Conservation (phyloP, 257 asterid genomes). For the Ilex aquifolium region DNA sequence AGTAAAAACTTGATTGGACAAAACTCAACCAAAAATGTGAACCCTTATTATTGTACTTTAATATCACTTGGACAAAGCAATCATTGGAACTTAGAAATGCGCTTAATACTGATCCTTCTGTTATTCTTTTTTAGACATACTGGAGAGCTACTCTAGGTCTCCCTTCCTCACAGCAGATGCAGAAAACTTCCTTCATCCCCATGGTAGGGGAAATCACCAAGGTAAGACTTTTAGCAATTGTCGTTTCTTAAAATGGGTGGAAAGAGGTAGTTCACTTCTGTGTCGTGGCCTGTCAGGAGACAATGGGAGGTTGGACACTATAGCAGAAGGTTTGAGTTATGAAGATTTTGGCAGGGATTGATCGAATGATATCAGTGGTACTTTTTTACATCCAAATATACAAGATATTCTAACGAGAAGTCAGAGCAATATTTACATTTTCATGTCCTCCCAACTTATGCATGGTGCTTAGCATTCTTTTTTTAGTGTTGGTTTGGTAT, state of each 20-base stretch:
- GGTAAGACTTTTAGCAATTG: slow-evolving; percentile 4
- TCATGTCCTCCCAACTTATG: no score
- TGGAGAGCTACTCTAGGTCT: slow-evolving; percentile 58
- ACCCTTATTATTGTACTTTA: no score
- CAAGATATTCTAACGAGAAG: no score
- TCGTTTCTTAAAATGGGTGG: neutral
- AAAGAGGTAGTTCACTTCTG: slow-evolving; percentile 9
- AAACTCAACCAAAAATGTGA: no score
- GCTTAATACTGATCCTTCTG: slow-evolving; percentile 8
- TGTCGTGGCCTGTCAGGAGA: slow-evolving; percentile 38
- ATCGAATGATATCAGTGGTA: slow-evolving; percentile 22
- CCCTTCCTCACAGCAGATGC: slow-evolving; percentile 45
- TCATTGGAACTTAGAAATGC: no score
- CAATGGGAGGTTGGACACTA: slow-evolving; percentile 46
- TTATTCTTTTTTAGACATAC: slow-evolving; percentile 41
- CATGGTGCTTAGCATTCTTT: neutral
- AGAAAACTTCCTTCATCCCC: slow-evolving; percentile 50
- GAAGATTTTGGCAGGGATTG: slow-evolving; percentile 48
- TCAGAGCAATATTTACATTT: no score
- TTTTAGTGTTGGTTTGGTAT: neutral
- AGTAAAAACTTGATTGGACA: no score
- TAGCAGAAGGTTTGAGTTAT: slow-evolving; percentile 43
- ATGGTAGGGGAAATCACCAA: slow-evolving; percentile 37
- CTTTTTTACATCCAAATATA: slow-evolving; percentile 3
- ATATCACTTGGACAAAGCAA: no score